Conservation (phyloP, 768 basidiomycete species). For the Pleurotus platypus region DNA sequence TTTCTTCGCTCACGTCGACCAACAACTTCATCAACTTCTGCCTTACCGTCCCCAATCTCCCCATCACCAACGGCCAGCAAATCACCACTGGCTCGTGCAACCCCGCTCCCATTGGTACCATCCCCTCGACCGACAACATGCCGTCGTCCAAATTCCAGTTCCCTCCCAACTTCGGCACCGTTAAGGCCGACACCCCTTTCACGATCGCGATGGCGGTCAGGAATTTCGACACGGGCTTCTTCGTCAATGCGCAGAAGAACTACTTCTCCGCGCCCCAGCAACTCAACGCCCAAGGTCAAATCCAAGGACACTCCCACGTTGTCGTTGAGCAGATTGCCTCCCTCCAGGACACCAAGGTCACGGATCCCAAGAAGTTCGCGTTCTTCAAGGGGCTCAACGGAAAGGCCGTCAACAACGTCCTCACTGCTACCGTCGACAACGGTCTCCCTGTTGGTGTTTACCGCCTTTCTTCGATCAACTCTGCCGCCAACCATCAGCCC, state of each 20-base stretch:
- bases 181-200: slow-evolving; percentile 38
- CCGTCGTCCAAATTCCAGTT: slow-evolving; percentile 46
- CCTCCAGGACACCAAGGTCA: slow-evolving; percentile 36
- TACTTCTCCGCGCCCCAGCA: slow-evolving; percentile 52
- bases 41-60: slow-evolving; percentile 32
- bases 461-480: slow-evolving; percentile 50
- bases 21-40: slow-evolving; percentile 73
- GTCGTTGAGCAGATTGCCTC: slow-evolving; percentile 44
- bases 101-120: slow-evolving; percentile 46
- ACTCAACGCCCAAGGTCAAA: slow-evolving; percentile 35
- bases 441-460: slow-evolving; percentile 60
- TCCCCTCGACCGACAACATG: slow-evolving; percentile 39
- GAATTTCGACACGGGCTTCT: slow-evolving; percentile 41
- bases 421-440: slow-evolving; percentile 39
- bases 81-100: slow-evolving; percentile 49
- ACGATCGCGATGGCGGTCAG: slow-evolving; percentile 33
- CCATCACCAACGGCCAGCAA: slow-evolving; percentile 50
- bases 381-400: slow-evolving; percentile 65
- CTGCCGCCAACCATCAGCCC: slow-evolving; percentile 47
- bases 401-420: slow-evolving; percentile 45
- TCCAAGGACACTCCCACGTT: slow-evolving; percentile 56
- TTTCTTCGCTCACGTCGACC: slow-evolving; percentile 43
- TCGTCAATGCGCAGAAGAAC: slow-evolving; percentile 46
- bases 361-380: slow-evolving; percentile 48
- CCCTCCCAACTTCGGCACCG: slow-evolving; percentile 34